These are phyloP conservation scores for Mycena haematopus DNA, from an alignment of 768 basidiomycete species.

Conservation along the genomic window DNA sequence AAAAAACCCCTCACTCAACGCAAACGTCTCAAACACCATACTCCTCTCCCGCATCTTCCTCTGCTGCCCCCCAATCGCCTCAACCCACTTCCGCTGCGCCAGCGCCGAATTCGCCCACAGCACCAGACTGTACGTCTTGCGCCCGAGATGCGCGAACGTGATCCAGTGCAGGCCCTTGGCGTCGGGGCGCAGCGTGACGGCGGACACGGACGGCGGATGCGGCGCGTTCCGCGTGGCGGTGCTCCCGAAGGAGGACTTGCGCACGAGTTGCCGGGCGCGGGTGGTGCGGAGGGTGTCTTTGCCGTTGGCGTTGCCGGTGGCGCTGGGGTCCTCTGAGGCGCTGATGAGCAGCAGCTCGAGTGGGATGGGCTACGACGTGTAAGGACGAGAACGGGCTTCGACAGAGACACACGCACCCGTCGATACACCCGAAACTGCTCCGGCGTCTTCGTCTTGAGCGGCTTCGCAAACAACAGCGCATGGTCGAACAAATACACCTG, in stretches of 20 bases:
- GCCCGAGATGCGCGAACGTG: constrained; percentile 92
- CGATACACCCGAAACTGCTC: constrained; percentile 95
- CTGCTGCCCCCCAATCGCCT: constrained; percentile 90
- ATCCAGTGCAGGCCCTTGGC: constrained; percentile 89
- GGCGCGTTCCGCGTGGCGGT: constrained; percentile 20
- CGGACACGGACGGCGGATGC: constrained; percentile 50
- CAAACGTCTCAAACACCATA: constrained; percentile 83
- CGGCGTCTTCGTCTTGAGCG: constrained; percentile 81
- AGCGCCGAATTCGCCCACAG: constrained; percentile 89
- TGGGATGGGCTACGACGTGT: constrained; percentile 79
- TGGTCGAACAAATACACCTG: constrained; percentile 97
- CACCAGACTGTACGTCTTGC: constrained; percentile 90
- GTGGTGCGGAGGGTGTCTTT: constrained; percentile 42
- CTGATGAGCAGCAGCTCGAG: constrained; percentile 89
- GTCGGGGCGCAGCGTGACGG: constrained; percentile 60
- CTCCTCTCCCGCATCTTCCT: constrained; percentile 83
- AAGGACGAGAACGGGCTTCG: constrained; percentile 14
- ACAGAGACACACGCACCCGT: constrained; percentile 61
- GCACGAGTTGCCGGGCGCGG: constrained; percentile 46
- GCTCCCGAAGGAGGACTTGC: constrained; percentile 29
- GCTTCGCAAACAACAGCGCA: constrained; percentile 91
- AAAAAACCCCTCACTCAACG: constrained; percentile 90
- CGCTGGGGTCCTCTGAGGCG: constrained; percentile 69
- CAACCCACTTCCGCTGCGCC: constrained; percentile 93
- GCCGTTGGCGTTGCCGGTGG: too few relatives aligned